A percentile compares a stretch with the other conserved stretches of the same genome.
phyloP scores from a whole-genome alignment of 805 yeast genomes.

The Nakazawaea sp. region DNA sequence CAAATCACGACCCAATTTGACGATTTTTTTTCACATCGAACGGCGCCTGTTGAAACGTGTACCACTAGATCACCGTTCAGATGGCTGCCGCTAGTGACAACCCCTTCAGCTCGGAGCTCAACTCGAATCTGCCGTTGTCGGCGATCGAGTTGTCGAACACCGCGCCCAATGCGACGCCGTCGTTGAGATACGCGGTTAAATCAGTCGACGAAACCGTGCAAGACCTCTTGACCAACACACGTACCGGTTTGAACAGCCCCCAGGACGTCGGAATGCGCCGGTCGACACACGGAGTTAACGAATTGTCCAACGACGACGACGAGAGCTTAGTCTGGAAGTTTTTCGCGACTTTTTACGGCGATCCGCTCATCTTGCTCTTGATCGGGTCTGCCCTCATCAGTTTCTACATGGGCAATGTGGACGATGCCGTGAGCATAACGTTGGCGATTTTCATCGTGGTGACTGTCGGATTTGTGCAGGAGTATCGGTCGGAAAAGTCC shows the following conservation, averaged over 20 bases:
- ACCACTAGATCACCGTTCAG: background rate
- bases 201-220: constrained; percentile 59
- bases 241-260: constrained; percentile 54
- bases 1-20: too few species aligned
- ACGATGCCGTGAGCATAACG: constrained; percentile 92
- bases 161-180: constrained; percentile 35
- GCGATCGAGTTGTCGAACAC: constrained; percentile 14
- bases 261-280: constrained; percentile 73
- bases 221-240: constrained; percentile 55
- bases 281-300: constrained; percentile 75
- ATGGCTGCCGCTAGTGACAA: constrained; percentile 30
- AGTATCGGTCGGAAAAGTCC: constrained; percentile 91
- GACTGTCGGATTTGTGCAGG: constrained; percentile 96
- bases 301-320: constrained; percentile 67
- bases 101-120: constrained; percentile 23
- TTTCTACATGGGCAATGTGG: constrained; percentile 90
- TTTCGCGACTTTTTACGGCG: constrained; percentile 74
- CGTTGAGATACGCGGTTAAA: constrained; percentile 55
- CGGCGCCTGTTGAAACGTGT: too few species aligned
- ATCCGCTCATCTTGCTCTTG: constrained; percentile 81
- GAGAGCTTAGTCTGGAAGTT: constrained; percentile 72
- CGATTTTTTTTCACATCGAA: too few species aligned
- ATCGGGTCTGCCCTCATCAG: constrained; percentile 87
- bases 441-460: constrained; percentile 91
- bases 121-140: constrained; percentile 3